phyloP scores from a whole-genome alignment of 768 basidiomycete genomes.

The Clitopilus hobsonii region DNA sequence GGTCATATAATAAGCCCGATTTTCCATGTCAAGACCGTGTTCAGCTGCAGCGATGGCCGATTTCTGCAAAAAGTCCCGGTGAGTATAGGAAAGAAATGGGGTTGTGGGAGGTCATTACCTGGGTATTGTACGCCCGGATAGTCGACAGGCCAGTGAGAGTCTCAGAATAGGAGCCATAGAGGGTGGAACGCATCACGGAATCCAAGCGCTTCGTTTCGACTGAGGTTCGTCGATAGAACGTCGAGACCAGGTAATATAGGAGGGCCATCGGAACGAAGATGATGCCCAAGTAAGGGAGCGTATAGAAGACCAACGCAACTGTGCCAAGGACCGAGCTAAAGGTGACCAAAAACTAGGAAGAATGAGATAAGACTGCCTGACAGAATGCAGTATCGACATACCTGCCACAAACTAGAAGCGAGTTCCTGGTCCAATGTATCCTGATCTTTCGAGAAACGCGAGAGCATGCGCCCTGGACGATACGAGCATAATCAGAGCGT shows the following conservation, averaged over 20 bases:
- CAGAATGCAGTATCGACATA: slow-evolving; percentile 9
- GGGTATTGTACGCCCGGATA: slow-evolving; percentile 53
- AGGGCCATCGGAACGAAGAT: slow-evolving; percentile 51
- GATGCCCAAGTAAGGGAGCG: slow-evolving; percentile 62
- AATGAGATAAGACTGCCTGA: neutral
- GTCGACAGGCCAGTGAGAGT: slow-evolving; percentile 60
- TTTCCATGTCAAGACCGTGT: slow-evolving; percentile 49
- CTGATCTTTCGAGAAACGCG: slow-evolving; percentile 57
- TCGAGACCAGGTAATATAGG: slow-evolving; percentile 46
- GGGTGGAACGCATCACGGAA: slow-evolving; percentile 53
- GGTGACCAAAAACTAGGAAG: slow-evolving; percentile 31
- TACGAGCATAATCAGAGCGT: neutral
- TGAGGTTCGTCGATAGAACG: slow-evolving; percentile 58
- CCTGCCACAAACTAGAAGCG: slow-evolving; percentile 43
- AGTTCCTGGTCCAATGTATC: slow-evolving; percentile 51
- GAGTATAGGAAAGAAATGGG: neutral
- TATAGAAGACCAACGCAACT: slow-evolving; percentile 58
- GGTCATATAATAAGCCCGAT: slow-evolving; percentile 60
- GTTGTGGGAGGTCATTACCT: slow-evolving; percentile 25
- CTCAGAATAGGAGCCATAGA: slow-evolving; percentile 59
- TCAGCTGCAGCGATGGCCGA: slow-evolving; percentile 49
- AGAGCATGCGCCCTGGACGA: slow-evolving; percentile 49
- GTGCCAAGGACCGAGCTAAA: slow-evolving; percentile 46
- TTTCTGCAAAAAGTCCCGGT: slow-evolving; percentile 20
- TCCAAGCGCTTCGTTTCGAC: slow-evolving; percentile 64